Evolutionary conservation across 2,329 filamentous ascomycete species (phyloP).

Genomic region (Colletotrichum siamense): DNA sequence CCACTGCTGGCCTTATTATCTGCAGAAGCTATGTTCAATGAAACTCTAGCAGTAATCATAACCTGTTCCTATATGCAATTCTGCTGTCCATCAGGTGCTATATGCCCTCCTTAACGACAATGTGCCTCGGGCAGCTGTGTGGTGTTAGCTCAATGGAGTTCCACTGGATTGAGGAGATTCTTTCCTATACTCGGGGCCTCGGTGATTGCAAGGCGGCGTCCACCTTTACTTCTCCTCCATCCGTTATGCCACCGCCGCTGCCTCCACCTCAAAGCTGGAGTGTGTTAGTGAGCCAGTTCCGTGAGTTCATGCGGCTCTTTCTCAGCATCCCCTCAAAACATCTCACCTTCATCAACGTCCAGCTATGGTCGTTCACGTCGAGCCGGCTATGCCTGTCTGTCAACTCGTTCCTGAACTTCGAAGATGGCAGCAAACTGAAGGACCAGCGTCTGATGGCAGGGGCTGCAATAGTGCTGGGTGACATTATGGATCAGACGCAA

Average conservation of each 20-base stretch:
- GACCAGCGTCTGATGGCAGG: neutral
- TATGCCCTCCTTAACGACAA: neutral
- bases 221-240: neutral
- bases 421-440: neutral
- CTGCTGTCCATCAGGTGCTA: neutral
- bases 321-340: neutral
- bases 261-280: neutral
- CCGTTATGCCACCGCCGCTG: neutral
- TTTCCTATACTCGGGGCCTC: neutral
- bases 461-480: neutral
- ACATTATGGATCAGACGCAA: neutral
- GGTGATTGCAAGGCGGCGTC: neutral
- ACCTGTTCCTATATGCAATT: neutral
- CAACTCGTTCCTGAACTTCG: neutral
- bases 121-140: neutral
- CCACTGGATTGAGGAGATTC: neutral
- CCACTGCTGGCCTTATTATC: neutral
- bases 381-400: neutral
- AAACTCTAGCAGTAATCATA: neutral
- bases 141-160: neutral
- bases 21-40: accelerated
- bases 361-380: neutral
- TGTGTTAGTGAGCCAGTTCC: neutral
- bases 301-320: neutral
- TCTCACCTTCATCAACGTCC: neutral